A percentile compares a stretch with the other conserved stretches of the same genome.
Evolutionary conservation across 176 grass and related monocot genomes (phyloP).

Genomic region (Puccinellia tenuiflora): DNA sequence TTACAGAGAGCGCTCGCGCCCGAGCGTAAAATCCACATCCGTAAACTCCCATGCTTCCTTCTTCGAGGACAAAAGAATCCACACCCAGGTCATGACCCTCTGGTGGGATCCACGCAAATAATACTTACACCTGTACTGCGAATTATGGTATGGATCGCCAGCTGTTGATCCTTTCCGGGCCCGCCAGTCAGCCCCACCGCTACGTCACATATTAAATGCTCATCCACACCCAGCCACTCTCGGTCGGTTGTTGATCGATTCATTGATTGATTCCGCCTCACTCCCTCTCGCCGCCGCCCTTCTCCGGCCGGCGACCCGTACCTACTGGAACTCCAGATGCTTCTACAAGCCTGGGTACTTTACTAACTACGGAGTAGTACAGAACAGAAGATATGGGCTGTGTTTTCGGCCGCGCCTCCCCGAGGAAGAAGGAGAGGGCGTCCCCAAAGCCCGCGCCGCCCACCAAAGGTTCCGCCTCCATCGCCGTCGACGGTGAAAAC

Average conservation of each 20-base stretch:
- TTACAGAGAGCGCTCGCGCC: too few relatives aligned
- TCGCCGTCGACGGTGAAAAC: background rate
- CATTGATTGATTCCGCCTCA: background rate
- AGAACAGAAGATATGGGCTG: slow-evolving; percentile 32
- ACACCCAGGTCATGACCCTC: too few relatives aligned
- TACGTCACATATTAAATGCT: slow-evolving; percentile 28
- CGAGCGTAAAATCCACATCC: too few relatives aligned
- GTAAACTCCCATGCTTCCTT: too few relatives aligned
- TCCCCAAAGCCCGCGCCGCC: background rate
- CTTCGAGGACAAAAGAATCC: too few relatives aligned
- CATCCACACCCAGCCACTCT: background rate
- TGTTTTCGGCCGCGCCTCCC: slow-evolving; percentile 33
- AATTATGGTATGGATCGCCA: background rate
- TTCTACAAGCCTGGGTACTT: background rate
- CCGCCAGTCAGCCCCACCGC: background rate
- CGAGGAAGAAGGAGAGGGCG: slow-evolving; percentile 7
- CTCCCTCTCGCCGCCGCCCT: background rate
- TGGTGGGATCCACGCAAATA: too few relatives aligned
- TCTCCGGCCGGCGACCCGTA: background rate
- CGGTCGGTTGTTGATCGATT: background rate
- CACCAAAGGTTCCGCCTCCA: background rate
- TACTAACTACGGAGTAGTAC: background rate
- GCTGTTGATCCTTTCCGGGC: background rate
- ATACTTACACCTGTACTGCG: background rate
- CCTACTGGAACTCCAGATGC: background rate